Conservation (phyloP, 352 stramenopile genomes). For the Phytophthora macrochlamydospora region DNA sequence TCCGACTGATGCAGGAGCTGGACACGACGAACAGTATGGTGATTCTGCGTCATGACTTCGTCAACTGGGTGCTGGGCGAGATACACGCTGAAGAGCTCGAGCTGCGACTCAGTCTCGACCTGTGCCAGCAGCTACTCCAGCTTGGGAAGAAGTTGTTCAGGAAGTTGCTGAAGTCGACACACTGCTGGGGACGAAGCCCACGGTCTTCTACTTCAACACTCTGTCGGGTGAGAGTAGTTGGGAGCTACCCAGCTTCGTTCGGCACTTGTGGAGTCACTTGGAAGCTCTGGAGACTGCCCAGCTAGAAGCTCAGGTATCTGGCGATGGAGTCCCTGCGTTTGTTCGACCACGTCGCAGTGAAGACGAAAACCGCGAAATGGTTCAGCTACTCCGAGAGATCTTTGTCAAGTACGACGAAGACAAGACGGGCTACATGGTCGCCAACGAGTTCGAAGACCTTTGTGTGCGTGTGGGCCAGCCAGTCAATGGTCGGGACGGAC, state of each 20-base stretch:
- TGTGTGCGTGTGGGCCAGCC: conserved; percentile 60
- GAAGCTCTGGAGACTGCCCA: conserved; percentile 20
- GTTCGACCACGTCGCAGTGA: conserved; percentile 6
- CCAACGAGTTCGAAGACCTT: conserved; percentile 60
- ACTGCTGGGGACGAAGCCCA: conserved; percentile 17
- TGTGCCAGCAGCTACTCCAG: conserved; percentile 28
- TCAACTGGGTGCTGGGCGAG: conserved; percentile 55
- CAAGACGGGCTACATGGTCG: conserved; percentile 47
- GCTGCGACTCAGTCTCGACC: conserved; percentile 8
- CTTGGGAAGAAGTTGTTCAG: conserved; percentile 59
- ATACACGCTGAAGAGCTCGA: conserved; percentile 32
- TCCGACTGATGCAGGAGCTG: conserved; percentile 53
- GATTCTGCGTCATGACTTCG: conserved; percentile 57
- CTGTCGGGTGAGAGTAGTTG: conserved; percentile 59
- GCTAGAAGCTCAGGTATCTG: conserved; percentile 16
- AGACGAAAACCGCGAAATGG: conserved; percentile 32
- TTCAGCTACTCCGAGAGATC: conserved; percentile 51
- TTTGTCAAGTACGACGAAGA: conserved; percentile 73
- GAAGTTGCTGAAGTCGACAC: conserved; percentile 16
- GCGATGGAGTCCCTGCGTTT: conserved; percentile 23
- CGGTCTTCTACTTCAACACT: conserved; percentile 58
- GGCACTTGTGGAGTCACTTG: conserved; percentile 40
- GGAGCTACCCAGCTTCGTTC: conserved; percentile 47
- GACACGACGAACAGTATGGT: conserved; percentile 68
- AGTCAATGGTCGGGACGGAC: conserved; percentile 26